phyloP scores from a whole-genome alignment of 495 filamentous ascomycete species.

The Lasiosphaeriaceae sp. region DNA sequence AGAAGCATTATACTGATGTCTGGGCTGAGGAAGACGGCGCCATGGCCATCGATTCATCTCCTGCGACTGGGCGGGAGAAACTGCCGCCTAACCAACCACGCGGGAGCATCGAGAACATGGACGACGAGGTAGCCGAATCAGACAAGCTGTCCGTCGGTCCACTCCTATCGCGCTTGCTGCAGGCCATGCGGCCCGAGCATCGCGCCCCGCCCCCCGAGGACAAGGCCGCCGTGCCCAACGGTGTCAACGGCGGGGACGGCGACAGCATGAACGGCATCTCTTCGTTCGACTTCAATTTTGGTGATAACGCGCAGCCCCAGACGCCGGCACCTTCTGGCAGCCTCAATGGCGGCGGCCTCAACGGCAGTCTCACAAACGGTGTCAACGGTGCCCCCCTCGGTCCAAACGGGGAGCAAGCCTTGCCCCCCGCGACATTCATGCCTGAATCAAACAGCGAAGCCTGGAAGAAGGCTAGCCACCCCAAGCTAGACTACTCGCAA shows the following conservation, averaged over 20 bases:
- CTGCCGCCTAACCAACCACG: conserved; percentile 75
- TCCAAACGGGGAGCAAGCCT: conserved; percentile 29
- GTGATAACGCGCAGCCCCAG: not conserved
- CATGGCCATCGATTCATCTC: conserved; percentile 60
- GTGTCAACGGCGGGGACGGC: conserved; percentile 49
- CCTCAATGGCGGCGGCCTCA: conserved; percentile 2
- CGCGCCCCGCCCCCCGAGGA: conserved; percentile 58
- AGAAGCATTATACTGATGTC: conserved; percentile 77
- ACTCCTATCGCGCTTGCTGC: conserved; percentile 74
- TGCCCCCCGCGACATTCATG: conserved; percentile 72
- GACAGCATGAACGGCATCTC: conserved; percentile 32
- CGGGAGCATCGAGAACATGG: conserved; percentile 78
- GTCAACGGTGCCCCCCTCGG: conserved; percentile 15
- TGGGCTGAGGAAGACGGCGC: conserved; percentile 92
- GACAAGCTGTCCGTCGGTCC: conserved; percentile 91
- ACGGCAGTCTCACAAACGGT: conserved; percentile 55
- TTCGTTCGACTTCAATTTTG: conserved; percentile 17
- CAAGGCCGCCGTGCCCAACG: conserved; percentile 48
- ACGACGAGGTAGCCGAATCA: conserved; percentile 78
- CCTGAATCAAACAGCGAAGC: conserved; percentile 60
- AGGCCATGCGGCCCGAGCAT: conserved; percentile 78
- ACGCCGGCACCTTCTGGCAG: not conserved
- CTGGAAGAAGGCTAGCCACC: conserved; percentile 54
- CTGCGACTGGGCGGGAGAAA: conserved; percentile 52
- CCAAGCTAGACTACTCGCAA: conserved; percentile 74